phyloP scores from a whole-genome alignment of 768 basidiomycete genomes.

The Mycena kentingensis region DNA sequence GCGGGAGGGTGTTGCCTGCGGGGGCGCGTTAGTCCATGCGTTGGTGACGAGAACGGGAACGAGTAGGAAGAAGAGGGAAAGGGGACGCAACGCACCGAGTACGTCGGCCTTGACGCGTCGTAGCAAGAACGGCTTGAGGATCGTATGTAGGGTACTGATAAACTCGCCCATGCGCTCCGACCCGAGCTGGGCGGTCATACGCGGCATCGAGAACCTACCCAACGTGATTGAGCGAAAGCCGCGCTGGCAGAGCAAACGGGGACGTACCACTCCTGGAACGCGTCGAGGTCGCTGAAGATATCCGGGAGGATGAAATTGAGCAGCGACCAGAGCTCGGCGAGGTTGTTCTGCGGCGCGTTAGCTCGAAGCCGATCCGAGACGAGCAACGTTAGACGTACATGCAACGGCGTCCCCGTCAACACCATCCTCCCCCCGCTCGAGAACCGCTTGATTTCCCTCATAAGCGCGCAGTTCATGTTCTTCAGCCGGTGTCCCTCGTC shows the following conservation, averaged over 20 bases:
- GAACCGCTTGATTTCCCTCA: constrained; percentile 89
- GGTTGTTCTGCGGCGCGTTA: constrained; percentile 75
- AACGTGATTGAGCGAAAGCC: no score
- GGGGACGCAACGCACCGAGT: constrained; percentile 30
- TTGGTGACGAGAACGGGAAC: not conserved
- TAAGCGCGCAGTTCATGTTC: constrained; percentile 89
- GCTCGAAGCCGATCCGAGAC: not conserved
- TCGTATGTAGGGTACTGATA: constrained; percentile 80
- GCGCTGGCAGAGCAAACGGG: no score
- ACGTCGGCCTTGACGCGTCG: constrained; percentile 92
- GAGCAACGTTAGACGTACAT: constrained; percentile 62
- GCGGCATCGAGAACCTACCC: constrained; percentile 77
- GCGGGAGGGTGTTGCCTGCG: constrained; percentile 66
- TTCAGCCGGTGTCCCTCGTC: constrained; percentile 96
- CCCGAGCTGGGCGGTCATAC: constrained; percentile 57
- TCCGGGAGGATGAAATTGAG: constrained; percentile 96
- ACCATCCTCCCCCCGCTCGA: constrained; percentile 85
- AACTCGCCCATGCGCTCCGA: constrained; percentile 63
- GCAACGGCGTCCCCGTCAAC: constrained; percentile 93
- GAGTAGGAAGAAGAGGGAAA: not conserved
- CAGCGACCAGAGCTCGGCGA: constrained; percentile 91
- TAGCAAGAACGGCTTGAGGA: constrained; percentile 93
- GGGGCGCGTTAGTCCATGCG: not conserved
- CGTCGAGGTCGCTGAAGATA: constrained; percentile 85
- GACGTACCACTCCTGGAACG: constrained; percentile 95